A percentile compares a stretch with the other conserved stretches of the same genome.
Conservation (phyloP, 768 basidiomycete genomes). For the Suillus bovinus region DNA sequence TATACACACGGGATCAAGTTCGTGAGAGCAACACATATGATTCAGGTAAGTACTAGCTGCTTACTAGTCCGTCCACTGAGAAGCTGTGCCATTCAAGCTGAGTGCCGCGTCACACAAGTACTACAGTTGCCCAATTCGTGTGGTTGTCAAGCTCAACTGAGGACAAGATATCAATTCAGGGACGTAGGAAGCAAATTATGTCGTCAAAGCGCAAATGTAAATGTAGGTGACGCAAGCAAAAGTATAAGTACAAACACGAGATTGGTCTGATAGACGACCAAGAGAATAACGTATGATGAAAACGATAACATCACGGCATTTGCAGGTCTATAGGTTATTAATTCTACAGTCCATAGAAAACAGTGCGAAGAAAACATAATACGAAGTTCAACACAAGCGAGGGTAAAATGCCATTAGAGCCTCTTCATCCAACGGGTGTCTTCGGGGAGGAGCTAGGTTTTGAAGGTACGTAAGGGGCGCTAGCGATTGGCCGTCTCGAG, state of each 20-base stretch:
- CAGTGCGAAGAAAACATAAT: slow-evolving; percentile 14
- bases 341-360: slow-evolving; percentile 10
- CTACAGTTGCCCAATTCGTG: neutral
- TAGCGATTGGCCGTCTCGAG: slow-evolving; percentile 36
- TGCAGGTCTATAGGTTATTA: neutral
- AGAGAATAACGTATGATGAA: slow-evolving; percentile 5
- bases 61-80: neutral
- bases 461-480: slow-evolving; percentile 67
- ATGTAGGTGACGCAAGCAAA: neutral
- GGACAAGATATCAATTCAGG: neutral
- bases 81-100: neutral
- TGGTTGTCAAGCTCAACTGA: neutral
- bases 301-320: slow-evolving; percentile 6
- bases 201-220: neutral
- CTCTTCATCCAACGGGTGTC: slow-evolving; percentile 72
- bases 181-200: neutral
- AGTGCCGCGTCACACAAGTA: neutral
- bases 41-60: neutral
- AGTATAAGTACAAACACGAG: slow-evolving; percentile 1
- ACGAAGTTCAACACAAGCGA: slow-evolving; percentile 29
- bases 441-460: slow-evolving; percentile 56
- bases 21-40: neutral
- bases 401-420: slow-evolving; percentile 61
- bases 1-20: neutral
- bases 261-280: neutral